phyloP scores from a whole-genome alignment of 768 basidiomycete species.

The Kwoniella dendrophila region DNA sequence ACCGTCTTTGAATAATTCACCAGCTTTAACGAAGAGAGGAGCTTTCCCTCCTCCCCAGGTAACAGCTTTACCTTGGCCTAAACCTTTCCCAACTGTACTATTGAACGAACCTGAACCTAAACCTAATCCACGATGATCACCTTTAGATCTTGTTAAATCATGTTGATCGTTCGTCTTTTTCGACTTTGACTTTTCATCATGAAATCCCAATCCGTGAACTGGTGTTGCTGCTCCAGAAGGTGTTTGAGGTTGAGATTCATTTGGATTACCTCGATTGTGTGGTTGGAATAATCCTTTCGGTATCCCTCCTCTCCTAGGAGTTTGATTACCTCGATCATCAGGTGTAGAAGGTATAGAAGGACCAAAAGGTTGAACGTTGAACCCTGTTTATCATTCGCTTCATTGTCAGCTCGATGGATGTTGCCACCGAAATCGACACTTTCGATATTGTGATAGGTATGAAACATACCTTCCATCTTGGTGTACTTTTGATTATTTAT shows the following conservation, averaged over 20 bases:
- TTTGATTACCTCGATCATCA: conserved; percentile 15
- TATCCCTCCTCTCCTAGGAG: conserved; percentile 27
- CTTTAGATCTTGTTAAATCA: conserved; percentile 13
- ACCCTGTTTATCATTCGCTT: conserved; percentile 22
- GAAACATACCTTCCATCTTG: conserved; percentile 43
- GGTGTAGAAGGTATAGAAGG: conserved; percentile 17
- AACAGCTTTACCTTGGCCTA: conserved; percentile 30
- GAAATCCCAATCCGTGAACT: conserved; percentile 40
- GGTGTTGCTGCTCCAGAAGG: conserved; percentile 43
- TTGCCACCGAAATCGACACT: background rate
- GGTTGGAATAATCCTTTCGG: conserved; percentile 10
- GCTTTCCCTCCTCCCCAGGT: conserved; percentile 43
- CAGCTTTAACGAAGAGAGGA: conserved; percentile 53
- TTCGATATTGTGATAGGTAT: background rate
- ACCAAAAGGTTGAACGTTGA: conserved; percentile 37
- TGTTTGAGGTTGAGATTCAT: conserved; percentile 17
- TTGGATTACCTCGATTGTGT: conserved; percentile 11
- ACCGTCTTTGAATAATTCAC: conserved; percentile 53
- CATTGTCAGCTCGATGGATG: background rate
- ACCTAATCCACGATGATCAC: conserved; percentile 24
- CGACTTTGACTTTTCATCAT: conserved; percentile 1
- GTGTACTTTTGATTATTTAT: conserved; percentile 43
- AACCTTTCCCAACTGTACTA: conserved; percentile 29
- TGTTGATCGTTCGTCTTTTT: no score
- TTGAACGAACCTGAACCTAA: no score